phyloP scores from a whole-genome alignment of 2,329 filamentous ascomycete genomes.

The Pseudocercospora pini-densiflorae region DNA sequence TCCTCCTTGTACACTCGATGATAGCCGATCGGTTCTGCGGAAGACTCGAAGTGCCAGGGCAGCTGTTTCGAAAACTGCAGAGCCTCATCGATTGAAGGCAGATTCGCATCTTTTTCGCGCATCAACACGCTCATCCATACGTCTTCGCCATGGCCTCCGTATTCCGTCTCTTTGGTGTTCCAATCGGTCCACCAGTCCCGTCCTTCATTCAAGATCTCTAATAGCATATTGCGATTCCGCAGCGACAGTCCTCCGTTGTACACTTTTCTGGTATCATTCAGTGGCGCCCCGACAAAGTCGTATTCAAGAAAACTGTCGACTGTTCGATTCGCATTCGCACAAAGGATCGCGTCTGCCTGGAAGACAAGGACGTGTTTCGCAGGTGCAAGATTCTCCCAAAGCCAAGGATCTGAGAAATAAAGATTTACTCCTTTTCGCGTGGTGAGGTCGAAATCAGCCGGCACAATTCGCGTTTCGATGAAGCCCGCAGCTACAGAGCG shows the following conservation, averaged over 20 bases:
- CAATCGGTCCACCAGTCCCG: not conserved
- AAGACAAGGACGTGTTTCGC: not conserved
- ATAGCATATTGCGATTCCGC: not conserved
- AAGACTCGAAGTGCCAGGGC: not conserved
- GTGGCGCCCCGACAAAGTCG: not conserved
- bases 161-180: not conserved
- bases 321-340: not conserved
- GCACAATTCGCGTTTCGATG: not conserved
- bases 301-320: not conserved
- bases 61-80: not conserved
- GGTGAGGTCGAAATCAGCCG: not conserved
- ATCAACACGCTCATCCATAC: not conserved
- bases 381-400: not conserved
- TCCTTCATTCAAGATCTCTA: not conserved
- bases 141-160: not conserved
- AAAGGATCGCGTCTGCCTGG: not conserved
- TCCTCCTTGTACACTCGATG: not conserved
- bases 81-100: constrained; percentile 1
- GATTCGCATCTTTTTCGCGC: not conserved
- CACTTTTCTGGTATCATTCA: not conserved
- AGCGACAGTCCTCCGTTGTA: not conserved
- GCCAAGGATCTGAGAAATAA: not conserved
- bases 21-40: not conserved
- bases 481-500: not conserved
- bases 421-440: not conserved